phyloP scores from a whole-genome alignment of 176 grass and related monocot genomes.

The Luzula sylvatica region DNA sequence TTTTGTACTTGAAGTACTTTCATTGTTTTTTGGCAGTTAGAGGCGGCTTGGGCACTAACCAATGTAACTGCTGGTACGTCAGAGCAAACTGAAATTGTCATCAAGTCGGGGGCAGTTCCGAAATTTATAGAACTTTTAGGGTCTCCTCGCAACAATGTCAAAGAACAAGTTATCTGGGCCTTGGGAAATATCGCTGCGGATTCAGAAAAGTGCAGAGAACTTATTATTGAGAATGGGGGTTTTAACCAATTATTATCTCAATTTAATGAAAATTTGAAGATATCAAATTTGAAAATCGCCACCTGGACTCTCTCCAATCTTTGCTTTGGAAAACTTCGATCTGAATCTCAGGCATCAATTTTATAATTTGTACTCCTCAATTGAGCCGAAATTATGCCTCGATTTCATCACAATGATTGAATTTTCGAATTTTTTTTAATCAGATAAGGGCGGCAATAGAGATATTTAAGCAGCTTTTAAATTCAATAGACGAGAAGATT shows the following conservation, averaged over 20 bases:
- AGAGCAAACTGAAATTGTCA: slow-evolving; percentile 61
- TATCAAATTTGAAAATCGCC: slow-evolving; percentile 69
- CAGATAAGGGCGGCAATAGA: slow-evolving; percentile 63
- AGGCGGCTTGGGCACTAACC: slow-evolving; percentile 74
- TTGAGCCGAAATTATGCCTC: not conserved
- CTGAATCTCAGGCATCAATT: slow-evolving; percentile 36
- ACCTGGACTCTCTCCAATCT: slow-evolving; percentile 71
- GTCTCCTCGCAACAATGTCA: slow-evolving; percentile 45
- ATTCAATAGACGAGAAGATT: slow-evolving; percentile 75
- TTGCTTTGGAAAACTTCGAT: slow-evolving; percentile 60
- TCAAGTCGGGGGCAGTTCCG: slow-evolving; percentile 49
- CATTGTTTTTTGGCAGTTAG: slow-evolving; percentile 33
- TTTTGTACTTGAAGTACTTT: not conserved
- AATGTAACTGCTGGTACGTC: slow-evolving; percentile 68
- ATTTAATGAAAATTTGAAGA: slow-evolving; percentile 59
- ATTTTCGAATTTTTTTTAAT: slow-evolving; percentile 22
- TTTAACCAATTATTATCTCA: slow-evolving; percentile 39
- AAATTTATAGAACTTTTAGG: slow-evolving; percentile 52
- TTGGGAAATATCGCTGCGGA: slow-evolving; percentile 84
- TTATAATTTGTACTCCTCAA: not conserved
- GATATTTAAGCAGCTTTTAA: slow-evolving; percentile 50
- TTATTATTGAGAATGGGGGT: slow-evolving; percentile 55
- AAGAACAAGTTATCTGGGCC: slow-evolving; percentile 75
- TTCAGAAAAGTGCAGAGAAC: slow-evolving; percentile 53
- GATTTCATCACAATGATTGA: not conserved